Conservation (phyloP, 2,329 filamentous ascomycete species). For the Ophiosphaerella herpotricha region DNA sequence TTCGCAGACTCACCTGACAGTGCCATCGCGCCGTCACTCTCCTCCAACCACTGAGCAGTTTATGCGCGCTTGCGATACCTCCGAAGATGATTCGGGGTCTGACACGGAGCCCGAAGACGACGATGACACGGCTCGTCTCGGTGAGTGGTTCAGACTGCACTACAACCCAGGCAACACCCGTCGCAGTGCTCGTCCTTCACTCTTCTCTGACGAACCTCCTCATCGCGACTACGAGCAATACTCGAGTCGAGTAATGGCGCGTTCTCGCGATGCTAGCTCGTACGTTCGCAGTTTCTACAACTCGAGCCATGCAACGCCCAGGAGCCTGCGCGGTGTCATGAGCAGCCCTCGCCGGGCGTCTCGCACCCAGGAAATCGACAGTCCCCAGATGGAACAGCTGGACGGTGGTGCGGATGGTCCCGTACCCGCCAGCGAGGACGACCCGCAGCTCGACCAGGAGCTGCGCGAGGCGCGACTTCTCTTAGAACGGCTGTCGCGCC, state of each 20-base stretch:
- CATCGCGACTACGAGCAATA: constrained; percentile 32
- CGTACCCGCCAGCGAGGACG: constrained; percentile 22
- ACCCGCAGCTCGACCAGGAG: constrained; percentile 42
- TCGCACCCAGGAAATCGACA: background rate
- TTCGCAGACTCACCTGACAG: constrained; percentile 45
- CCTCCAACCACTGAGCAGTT: constrained; percentile 45
- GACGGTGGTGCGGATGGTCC: constrained; percentile 26
- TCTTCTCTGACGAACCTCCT: constrained; percentile 34
- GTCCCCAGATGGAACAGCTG: constrained; percentile 13
- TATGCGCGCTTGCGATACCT: constrained; percentile 59
- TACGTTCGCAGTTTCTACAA: constrained; percentile 38
- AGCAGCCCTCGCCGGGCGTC: constrained; percentile 1
- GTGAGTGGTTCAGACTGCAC: constrained; percentile 26
- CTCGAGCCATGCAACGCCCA: constrained; percentile 4
- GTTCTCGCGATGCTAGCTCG: constrained; percentile 30
- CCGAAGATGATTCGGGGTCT: constrained; percentile 49
- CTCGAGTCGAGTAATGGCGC: constrained; percentile 33
- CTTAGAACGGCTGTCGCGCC: constrained; percentile 68
- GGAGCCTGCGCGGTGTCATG: background rate
- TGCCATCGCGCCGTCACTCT: constrained; percentile 39
- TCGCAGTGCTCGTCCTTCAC: constrained; percentile 22
- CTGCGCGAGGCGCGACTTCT: constrained; percentile 73
- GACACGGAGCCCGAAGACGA: constrained; percentile 59
- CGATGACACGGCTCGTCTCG: constrained; percentile 7
- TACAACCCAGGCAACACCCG: constrained; percentile 11